Conservation (phyloP, 208 protist genomes). For the Trypanosomatidae sp. region DNA sequence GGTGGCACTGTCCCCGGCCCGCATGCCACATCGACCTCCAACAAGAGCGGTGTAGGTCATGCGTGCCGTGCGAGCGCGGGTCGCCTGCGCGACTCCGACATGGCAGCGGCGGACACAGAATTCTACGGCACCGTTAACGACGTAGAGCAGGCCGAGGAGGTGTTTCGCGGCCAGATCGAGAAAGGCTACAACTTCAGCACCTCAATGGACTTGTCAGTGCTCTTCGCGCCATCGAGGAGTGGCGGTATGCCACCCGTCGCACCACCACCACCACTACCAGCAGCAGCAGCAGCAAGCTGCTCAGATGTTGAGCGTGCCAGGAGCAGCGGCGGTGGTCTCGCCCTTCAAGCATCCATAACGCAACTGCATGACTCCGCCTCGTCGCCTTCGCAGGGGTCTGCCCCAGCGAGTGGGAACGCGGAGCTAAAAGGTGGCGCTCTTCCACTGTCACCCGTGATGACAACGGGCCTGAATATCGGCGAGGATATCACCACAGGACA, state of each 20-base stretch:
- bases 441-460: not conserved
- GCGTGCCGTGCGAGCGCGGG: not conserved
- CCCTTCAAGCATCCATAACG: not conserved
- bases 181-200: slow-evolving; percentile 82
- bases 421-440: not conserved
- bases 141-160: slow-evolving; percentile 60
- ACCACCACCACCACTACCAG: not conserved
- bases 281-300: not conserved
- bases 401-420: not conserved
- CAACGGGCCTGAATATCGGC: not conserved
- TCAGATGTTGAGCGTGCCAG: not conserved
- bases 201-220: slow-evolving; percentile 18
- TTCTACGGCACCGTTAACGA: slow-evolving; percentile 56
- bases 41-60: not conserved
- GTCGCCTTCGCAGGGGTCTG: not conserved
- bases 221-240: slow-evolving; percentile 15
- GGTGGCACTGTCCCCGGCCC: not conserved
- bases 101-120: slow-evolving; percentile 39
- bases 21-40: not conserved
- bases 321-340: not conserved
- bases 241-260: not conserved
- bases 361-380: not conserved
- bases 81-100: slow-evolving; percentile 3
- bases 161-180: slow-evolving; percentile 82
- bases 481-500: not conserved